These are phyloP conservation scores for Pythium scleroteichum DNA, from an alignment of 352 stramenopile genomes.

Conservation along the genomic window DNA sequence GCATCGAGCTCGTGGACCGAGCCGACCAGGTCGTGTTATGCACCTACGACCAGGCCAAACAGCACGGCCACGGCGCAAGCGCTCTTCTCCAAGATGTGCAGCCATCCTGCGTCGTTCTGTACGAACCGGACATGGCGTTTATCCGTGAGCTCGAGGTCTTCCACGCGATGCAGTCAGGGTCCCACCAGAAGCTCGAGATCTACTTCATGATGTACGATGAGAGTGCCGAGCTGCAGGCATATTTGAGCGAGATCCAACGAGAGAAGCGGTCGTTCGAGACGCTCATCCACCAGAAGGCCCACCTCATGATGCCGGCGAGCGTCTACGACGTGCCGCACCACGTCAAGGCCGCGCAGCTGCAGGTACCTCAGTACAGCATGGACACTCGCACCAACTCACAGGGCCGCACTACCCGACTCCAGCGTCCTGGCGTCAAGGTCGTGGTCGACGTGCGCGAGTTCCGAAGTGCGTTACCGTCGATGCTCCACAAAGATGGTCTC, in stretches of 20 bases:
- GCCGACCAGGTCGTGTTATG: conserved; percentile 64
- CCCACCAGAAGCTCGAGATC: conserved; percentile 60
- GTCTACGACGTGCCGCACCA: conserved; percentile 83
- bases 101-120: conserved; percentile 92
- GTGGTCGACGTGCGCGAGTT: conserved; percentile 98
- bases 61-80: conserved; percentile 55
- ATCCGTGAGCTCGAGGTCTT: conserved; percentile 96
- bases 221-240: conserved; percentile 95
- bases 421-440: conserved; percentile 55
- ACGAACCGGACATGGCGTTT: conserved; percentile 94
- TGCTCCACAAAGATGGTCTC: conserved; percentile 95
- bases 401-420: conserved; percentile 29
- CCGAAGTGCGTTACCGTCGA: conserved; percentile 92
- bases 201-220: conserved; percentile 97
- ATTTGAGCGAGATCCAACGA: conserved; percentile 92
- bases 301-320: conserved; percentile 89
- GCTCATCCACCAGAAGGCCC: conserved; percentile 95
- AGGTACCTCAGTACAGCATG: conserved; percentile 67
- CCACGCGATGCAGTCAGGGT: conserved; percentile 47
- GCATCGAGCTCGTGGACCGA: conserved; percentile 50
- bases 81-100: conserved; percentile 89
- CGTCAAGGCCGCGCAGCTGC: conserved; percentile 64
- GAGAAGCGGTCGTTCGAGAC: conserved; percentile 97
- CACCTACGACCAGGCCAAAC: conserved; percentile 77
- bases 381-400: conserved; percentile 60